Percentiles rank a stretch among this genome's conserved stretches.
These are phyloP conservation scores for Fusarium circinatum DNA, from an alignment of 2,329 filamentous ascomycete genomes.

Conservation along the genomic window DNA sequence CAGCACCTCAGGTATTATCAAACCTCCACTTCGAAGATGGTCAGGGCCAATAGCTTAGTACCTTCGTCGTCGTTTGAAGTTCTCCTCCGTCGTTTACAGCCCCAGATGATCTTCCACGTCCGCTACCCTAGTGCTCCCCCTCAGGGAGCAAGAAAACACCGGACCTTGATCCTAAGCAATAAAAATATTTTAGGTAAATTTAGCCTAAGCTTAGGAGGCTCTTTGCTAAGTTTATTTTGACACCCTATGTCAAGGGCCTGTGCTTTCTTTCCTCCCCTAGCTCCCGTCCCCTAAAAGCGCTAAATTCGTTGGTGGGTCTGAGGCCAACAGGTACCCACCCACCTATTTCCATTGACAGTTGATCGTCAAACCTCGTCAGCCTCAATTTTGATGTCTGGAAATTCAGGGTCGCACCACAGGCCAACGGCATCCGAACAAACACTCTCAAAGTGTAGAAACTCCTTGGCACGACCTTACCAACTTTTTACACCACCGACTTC, in stretches of 20 bases:
- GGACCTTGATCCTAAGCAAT: no score
- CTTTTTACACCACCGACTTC: no score
- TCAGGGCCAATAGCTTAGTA: not conserved
- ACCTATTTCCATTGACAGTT: slow-evolving; percentile 8
- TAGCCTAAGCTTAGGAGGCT: no score
- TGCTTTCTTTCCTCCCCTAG: no score
- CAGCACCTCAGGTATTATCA: not conserved
- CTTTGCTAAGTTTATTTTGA: no score
- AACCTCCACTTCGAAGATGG: no score
- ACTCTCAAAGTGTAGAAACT: not conserved
- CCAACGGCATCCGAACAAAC: slow-evolving; percentile 5
- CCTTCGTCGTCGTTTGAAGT: not conserved
- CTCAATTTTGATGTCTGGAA: slow-evolving; percentile 8
- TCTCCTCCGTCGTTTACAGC: not conserved
- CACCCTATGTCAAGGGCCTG: no score
- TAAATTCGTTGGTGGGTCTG: slow-evolving; percentile 7
- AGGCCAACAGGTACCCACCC: not conserved
- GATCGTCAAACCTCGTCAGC: slow-evolving; percentile 20
- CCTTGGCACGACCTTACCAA: not conserved
- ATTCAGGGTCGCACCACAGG: slow-evolving; percentile 7
- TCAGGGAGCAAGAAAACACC: no score
- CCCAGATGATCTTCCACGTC: not conserved
- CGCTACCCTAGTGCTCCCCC: slow-evolving; percentile 1
- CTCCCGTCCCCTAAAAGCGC: not conserved
- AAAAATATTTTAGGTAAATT: no score